phyloP scores from a whole-genome alignment of 257 asterid genomes.

The Solanum pinnatisectum region DNA sequence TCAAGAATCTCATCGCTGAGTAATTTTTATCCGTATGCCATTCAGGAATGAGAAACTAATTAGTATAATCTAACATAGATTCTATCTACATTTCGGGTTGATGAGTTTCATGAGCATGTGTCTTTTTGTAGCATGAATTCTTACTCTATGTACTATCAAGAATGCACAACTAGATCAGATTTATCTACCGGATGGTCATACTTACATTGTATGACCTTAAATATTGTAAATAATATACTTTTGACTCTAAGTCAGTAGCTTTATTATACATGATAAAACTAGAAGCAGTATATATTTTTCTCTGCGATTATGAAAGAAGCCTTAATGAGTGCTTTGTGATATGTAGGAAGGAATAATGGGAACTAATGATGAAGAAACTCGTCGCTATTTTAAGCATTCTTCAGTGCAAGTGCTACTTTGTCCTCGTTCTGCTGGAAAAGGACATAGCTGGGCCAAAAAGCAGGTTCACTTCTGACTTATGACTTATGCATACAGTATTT shows the following conservation, averaged over 20 bases:
- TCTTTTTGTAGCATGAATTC: not conserved
- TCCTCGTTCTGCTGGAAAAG: constrained; percentile 75
- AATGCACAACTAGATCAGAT: not conserved
- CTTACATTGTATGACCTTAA: not conserved
- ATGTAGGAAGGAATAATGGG: constrained; percentile 75
- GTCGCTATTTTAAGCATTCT: constrained; percentile 81
- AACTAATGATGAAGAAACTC: constrained; percentile 85
- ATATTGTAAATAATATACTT: not conserved
- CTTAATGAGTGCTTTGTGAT: constrained; percentile 1
- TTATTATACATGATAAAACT: not conserved
- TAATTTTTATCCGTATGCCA: not conserved
- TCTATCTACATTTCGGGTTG: not conserved
- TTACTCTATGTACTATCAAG: not conserved
- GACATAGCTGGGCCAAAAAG: constrained; percentile 68
- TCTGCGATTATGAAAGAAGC: not conserved
- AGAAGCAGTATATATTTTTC: not conserved
- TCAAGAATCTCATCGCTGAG: not conserved
- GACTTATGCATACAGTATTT: not conserved
- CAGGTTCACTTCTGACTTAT: constrained; percentile 16
- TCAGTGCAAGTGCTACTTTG: constrained; percentile 79
- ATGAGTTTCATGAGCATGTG: not conserved
- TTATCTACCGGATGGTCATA: not conserved
- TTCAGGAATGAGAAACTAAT: not conserved
- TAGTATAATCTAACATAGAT: not conserved
- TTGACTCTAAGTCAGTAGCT: not conserved